Conservation (phyloP, 192 early-diverging fungal genomes). For the Bifiguratus adelaidae region DNA sequence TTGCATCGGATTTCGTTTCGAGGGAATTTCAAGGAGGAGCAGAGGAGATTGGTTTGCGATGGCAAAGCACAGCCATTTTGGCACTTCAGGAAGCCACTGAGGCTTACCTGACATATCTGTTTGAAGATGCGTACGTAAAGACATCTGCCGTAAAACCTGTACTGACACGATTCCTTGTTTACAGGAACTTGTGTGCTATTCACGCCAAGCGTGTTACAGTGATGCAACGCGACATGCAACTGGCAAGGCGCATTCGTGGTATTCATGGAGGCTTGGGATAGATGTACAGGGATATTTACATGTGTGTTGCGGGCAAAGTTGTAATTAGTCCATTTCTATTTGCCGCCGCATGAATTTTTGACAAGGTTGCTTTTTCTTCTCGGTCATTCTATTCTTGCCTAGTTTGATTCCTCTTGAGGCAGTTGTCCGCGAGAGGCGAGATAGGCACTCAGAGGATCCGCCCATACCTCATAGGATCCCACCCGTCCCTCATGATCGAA, state of each 20-base stretch:
- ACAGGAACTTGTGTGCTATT: slow-evolving; percentile 80
- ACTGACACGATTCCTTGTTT: not conserved
- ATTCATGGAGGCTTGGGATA: slow-evolving; percentile 60
- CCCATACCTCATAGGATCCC: no score
- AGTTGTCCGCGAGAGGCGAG: no score
- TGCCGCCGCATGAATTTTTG: no score
- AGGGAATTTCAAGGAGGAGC: slow-evolving; percentile 22
- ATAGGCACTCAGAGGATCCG: no score
- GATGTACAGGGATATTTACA: no score
- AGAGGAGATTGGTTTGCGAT: slow-evolving; percentile 16
- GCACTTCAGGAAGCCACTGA: slow-evolving; percentile 12
- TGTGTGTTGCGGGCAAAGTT: no score
- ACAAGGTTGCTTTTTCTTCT: no score
- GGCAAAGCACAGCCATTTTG: slow-evolving; percentile 10
- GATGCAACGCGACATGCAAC: slow-evolving; percentile 86
- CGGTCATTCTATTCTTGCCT: no score
- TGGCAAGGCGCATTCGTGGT: slow-evolving; percentile 84
- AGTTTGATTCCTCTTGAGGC: no score
- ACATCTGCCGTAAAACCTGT: not conserved
- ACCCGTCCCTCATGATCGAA: no score
- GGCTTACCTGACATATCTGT: slow-evolving; percentile 8
- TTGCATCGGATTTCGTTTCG: slow-evolving; percentile 37
- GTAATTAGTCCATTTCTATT: no score
- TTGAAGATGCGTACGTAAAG: slow-evolving; percentile 11
- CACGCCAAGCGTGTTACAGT: slow-evolving; percentile 93